Conservation (phyloP, 345 rosid genomes). For the Arabidopsis thaliana region DNA sequence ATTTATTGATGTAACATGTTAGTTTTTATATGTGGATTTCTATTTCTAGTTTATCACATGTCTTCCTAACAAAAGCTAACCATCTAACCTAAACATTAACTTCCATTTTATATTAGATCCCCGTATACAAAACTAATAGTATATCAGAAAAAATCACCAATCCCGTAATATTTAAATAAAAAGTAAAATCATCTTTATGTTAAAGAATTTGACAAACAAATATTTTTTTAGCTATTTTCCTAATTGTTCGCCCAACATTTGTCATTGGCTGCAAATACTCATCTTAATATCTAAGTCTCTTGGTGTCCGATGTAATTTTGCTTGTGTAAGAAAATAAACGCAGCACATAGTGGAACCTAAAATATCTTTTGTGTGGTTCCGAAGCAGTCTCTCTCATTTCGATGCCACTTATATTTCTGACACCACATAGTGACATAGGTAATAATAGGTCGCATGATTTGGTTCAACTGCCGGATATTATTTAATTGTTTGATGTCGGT, state of each 20-base stretch:
- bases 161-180: not conserved
- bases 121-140: too few species aligned
- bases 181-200: not conserved
- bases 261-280: not conserved
- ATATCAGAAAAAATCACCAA: not conserved
- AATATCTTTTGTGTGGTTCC: not conserved
- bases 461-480: not conserved
- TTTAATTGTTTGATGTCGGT: not conserved
- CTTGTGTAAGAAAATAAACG: not conserved
- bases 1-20: not conserved
- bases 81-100: too few species aligned
- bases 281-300: not conserved
- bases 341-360: constrained; percentile 1
- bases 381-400: constrained; percentile 9
- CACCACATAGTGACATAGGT: constrained; percentile 10
- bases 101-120: too few species aligned
- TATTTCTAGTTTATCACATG: not conserved
- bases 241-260: not conserved
- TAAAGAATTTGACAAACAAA: not conserved
- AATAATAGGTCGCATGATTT: not conserved
- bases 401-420: constrained; percentile 10
- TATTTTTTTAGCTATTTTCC: not conserved
- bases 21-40: too few species aligned
- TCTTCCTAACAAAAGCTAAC: too few species aligned
- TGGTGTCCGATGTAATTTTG: not conserved